A percentile compares a stretch with the other conserved stretches of the same genome.
These are phyloP conservation scores for Pseudogymnoascus sp. DNA, from an alignment of 2,329 filamentous ascomycete genomes.

Conservation along the genomic window DNA sequence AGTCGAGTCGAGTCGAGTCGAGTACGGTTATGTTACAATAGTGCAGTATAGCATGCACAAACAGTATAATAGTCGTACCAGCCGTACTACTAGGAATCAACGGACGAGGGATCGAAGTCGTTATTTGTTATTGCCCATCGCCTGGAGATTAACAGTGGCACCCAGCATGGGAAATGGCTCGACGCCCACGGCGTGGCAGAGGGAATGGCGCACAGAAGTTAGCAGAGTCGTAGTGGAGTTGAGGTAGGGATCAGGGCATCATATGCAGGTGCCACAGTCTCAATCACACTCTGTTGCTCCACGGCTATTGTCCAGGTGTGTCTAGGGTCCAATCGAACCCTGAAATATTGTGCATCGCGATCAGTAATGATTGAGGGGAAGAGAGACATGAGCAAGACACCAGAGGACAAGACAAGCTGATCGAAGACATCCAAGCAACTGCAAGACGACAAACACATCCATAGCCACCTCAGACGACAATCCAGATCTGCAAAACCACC, in stretches of 20 bases:
- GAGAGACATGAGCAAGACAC: neutral
- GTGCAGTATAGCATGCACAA: neutral
- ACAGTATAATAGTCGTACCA: neutral
- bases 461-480: neutral
- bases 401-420: neutral
- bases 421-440: neutral
- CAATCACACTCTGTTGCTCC: conserved; percentile 4
- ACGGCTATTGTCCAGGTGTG: neutral
- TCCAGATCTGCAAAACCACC: neutral
- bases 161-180: neutral
- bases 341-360: neutral
- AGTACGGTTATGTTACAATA: neutral
- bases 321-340: neutral
- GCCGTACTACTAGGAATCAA: neutral
- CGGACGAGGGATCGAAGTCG: neutral
- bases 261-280: conserved; percentile 5
- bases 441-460: neutral
- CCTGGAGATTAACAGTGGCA: neutral
- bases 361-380: neutral
- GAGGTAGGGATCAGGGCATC: neutral
- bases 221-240: neutral
- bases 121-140: neutral
- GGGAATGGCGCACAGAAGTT: conserved; percentile 3
- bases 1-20: neutral
- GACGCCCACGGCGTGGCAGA: neutral